Percentiles rank a stretch among this genome's conserved stretches.
These are phyloP conservation scores for Hericium alpestre DNA, from an alignment of 768 basidiomycete genomes.

Conservation along the genomic window DNA sequence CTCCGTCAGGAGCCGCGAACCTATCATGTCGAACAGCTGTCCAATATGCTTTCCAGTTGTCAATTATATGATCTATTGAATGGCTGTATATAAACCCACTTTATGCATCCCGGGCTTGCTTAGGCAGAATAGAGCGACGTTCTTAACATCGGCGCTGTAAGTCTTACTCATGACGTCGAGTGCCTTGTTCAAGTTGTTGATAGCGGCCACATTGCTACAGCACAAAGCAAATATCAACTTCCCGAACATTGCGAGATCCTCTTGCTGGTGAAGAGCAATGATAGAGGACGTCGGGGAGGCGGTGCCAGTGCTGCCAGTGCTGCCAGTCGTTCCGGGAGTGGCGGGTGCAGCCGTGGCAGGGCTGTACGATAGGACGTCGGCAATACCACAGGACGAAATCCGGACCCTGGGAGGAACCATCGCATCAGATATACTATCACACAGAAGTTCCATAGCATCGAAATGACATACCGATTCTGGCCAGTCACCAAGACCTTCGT, in stretches of 20 bases:
- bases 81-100: constrained; percentile 22
- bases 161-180: constrained; percentile 61
- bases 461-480: constrained; percentile 61
- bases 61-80: neutral
- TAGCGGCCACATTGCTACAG: constrained; percentile 52
- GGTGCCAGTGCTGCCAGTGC: neutral
- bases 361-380: constrained; percentile 78
- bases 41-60: constrained; percentile 50
- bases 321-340: neutral
- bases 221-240: constrained; percentile 72
- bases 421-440: neutral
- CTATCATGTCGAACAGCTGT: constrained; percentile 73
- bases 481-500: constrained; percentile 84
- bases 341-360: constrained; percentile 16
- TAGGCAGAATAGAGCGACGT: constrained; percentile 64
- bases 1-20: constrained; percentile 60
- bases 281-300: constrained; percentile 32
- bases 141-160: constrained; percentile 80
- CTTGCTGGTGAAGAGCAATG: constrained; percentile 58
- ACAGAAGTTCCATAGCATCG: neutral
- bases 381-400: constrained; percentile 77
- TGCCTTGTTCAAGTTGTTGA: constrained; percentile 55
- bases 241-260: constrained; percentile 83
- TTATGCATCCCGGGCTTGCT: constrained; percentile 61
- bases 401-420: constrained; percentile 43